Percentiles rank a stretch among this genome's conserved stretches.
Conservation (phyloP, 1,284 basidiomycete genomes). For the Fomitopsis betulina region DNA sequence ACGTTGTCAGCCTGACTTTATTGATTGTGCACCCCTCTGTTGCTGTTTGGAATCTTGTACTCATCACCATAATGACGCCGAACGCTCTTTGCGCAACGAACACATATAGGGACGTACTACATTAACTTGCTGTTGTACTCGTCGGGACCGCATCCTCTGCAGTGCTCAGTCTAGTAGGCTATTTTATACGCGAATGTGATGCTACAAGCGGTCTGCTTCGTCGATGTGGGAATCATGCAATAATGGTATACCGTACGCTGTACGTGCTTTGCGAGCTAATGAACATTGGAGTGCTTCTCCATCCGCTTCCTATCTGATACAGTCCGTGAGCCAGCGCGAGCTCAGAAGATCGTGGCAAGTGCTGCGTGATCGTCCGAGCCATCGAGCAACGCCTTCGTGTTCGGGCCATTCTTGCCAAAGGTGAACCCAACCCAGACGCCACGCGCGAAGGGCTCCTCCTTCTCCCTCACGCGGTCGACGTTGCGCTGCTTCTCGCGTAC, state of each 20-base stretch:
- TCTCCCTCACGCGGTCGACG: constrained; percentile 89
- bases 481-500: constrained; percentile 97
- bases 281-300: not conserved
- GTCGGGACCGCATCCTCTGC: not conserved
- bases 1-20: not conserved
- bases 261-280: not conserved
- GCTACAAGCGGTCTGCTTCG: not conserved
- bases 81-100: not conserved
- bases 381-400: constrained; percentile 15
- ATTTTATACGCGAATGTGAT: not conserved
- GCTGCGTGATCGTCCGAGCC: constrained; percentile 17
- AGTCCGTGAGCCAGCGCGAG: no score
- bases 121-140: not conserved
- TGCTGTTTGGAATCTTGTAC: not conserved
- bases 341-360: constrained; percentile 21
- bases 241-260: not conserved
- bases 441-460: constrained; percentile 67
- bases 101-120: not conserved
- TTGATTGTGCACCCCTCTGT: not conserved
- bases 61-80: not conserved
- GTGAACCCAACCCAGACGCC: constrained; percentile 98
- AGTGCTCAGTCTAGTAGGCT: not conserved
- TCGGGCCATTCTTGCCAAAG: constrained; percentile 64
- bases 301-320: no score
- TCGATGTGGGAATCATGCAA: not conserved